These are phyloP conservation scores for Xylaria nigripes DNA, from an alignment of 495 filamentous ascomycete genomes.

Conservation along the genomic window DNA sequence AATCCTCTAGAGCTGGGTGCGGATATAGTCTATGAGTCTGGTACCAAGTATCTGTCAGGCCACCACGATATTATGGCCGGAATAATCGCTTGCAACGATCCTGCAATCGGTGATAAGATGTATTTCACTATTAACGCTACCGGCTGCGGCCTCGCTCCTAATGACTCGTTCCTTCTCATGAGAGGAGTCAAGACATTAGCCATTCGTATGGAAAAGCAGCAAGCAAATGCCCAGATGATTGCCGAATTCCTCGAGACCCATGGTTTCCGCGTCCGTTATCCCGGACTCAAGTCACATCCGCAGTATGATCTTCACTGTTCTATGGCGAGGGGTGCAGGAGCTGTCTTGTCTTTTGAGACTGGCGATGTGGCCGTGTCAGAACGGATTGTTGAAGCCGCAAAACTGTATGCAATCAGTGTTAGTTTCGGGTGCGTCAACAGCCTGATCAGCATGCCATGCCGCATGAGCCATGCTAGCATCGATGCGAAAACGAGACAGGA, in stretches of 20 bases:
- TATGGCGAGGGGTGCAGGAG: constrained; percentile 88
- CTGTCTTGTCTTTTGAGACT: constrained; percentile 93
- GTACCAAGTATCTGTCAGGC: constrained; percentile 94
- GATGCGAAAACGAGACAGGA: constrained; percentile 88
- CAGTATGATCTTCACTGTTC: constrained; percentile 94
- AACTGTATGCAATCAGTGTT: constrained; percentile 90
- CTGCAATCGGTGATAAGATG: constrained; percentile 72
- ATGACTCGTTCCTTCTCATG: constrained; percentile 92
- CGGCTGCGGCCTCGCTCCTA: constrained; percentile 86
- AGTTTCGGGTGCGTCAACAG: constrained; percentile 98
- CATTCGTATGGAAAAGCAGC: constrained; percentile 97
- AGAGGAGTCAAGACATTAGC: constrained; percentile 91
- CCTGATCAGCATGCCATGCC: constrained; percentile 97
- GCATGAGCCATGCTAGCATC: constrained; percentile 98
- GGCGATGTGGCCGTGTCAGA: constrained; percentile 74
- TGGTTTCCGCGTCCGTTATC: constrained; percentile 92
- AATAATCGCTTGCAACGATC: constrained; percentile 81
- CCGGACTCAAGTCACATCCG: constrained; percentile 85
- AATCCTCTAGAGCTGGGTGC: constrained; percentile 92
- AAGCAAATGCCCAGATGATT: constrained; percentile 80
- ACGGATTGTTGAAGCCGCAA: constrained; percentile 85
- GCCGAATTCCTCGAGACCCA: constrained; percentile 85
- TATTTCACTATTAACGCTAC: constrained; percentile 95
- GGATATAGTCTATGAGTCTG: constrained; percentile 94
- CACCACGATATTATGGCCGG: constrained; percentile 99